phyloP scores from a whole-genome alignment of 768 basidiomycete species.

The Agaricus sinodeliciosus region DNA sequence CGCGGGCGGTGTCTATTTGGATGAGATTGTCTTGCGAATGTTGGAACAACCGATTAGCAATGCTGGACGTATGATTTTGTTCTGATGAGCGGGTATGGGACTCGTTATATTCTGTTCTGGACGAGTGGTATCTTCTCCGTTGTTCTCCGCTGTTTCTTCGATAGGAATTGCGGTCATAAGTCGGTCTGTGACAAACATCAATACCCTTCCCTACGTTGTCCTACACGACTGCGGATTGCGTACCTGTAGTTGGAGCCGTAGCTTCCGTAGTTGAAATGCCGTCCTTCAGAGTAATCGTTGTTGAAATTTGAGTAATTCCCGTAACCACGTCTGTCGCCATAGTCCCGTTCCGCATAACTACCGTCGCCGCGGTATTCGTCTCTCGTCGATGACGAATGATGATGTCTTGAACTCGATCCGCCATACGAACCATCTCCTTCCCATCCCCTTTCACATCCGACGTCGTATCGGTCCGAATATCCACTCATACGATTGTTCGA shows the following conservation, averaged over 20 bases:
- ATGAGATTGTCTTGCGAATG: not conserved
- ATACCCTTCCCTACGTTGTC: not conserved
- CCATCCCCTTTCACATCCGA: not conserved
- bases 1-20: not conserved
- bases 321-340: not conserved
- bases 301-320: not conserved
- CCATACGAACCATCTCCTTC: not conserved
- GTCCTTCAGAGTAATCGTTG: slow-evolving; percentile 9
- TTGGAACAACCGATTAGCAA: not conserved
- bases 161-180: not conserved
- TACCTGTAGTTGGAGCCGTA: not conserved
- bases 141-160: not conserved
- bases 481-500: not conserved
- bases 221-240: not conserved
- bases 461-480: not conserved
- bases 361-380: not conserved
- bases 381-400: too few species aligned
- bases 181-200: too few species aligned
- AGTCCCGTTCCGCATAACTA: not conserved
- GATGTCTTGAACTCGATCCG: not conserved
- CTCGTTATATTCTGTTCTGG: not conserved
- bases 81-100: not conserved
- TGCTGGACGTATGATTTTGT: not conserved
- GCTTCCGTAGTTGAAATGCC: slow-evolving; percentile 2
- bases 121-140: not conserved